Conservation (phyloP, 2,329 filamentous ascomycete species). For the Fusarium multiceps region DNA sequence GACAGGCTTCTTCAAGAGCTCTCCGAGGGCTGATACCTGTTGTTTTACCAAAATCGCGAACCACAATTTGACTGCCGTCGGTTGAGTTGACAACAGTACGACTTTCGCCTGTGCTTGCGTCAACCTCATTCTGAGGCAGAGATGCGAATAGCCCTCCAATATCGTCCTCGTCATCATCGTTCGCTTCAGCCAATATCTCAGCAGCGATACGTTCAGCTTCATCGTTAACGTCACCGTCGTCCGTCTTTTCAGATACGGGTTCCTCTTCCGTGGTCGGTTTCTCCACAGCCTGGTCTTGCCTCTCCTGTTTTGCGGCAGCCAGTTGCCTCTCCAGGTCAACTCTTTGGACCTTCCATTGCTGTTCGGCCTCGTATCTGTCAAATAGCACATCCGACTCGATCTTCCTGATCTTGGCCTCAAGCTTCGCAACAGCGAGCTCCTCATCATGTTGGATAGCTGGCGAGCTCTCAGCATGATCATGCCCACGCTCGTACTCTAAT, state of each 20-base stretch:
- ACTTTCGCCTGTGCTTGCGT: conserved; percentile 68
- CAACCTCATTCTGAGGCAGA: conserved; percentile 70
- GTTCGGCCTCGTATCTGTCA: conserved; percentile 72
- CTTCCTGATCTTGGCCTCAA: conserved; percentile 78
- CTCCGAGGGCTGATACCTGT: conserved; percentile 80
- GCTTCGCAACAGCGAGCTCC: conserved; percentile 67
- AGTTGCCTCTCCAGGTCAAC: conserved; percentile 72
- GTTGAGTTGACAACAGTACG: conserved; percentile 65
- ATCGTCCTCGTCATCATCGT: conserved; percentile 62
- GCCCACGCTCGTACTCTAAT: conserved; percentile 67
- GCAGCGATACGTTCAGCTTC: conserved; percentile 70
- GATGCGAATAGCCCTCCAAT: conserved; percentile 65
- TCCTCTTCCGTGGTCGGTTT: conserved; percentile 40
- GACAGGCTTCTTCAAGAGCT: conserved; percentile 87
- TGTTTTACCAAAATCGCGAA: conserved; percentile 88
- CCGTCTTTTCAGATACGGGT: conserved; percentile 42
- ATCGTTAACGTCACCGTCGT: conserved; percentile 60
- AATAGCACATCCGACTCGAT: conserved; percentile 85
- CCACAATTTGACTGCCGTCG: conserved; percentile 66
- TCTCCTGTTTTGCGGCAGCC: conserved; percentile 59
- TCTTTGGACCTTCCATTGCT: conserved; percentile 71
- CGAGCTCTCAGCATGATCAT: conserved; percentile 30
- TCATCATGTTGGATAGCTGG: conserved; percentile 40
- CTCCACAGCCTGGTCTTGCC: conserved; percentile 40
- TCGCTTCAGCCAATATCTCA: conserved; percentile 66